These are phyloP conservation scores for Boletus rex-veris DNA, from an alignment of 768 basidiomycete genomes.

Conservation along the genomic window DNA sequence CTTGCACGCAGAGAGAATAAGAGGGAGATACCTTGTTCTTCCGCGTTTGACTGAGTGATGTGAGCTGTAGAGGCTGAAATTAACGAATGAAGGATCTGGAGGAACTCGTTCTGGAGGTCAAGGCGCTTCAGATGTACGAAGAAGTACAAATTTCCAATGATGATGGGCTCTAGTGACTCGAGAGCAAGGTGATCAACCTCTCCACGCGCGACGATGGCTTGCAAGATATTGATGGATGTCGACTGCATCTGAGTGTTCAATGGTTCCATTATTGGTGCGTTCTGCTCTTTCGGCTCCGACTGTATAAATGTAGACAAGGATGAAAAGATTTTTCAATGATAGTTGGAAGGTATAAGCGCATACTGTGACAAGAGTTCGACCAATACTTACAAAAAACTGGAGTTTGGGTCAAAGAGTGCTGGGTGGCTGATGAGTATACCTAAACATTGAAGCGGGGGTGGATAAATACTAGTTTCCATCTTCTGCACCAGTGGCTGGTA, in stretches of 20 bases:
- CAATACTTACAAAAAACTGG: too few species aligned
- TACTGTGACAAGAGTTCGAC: too few species aligned
- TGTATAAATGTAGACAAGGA: too few species aligned
- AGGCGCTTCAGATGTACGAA: slow-evolving; percentile 66
- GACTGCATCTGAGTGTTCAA: slow-evolving; percentile 69
- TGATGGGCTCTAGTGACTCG: slow-evolving; percentile 62
- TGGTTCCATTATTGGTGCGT: slow-evolving; percentile 51
- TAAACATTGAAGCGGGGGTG: too few species aligned
- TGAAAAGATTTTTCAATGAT: too few species aligned
- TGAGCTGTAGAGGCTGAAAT: slow-evolving; percentile 59
- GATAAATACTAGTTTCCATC: too few species aligned
- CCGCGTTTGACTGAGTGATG: slow-evolving; percentile 26
- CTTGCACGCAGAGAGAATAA: slow-evolving; percentile 89
- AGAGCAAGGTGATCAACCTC: slow-evolving; percentile 63
- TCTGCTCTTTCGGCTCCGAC: too few species aligned
- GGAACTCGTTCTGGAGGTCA: slow-evolving; percentile 88
- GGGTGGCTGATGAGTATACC: too few species aligned
- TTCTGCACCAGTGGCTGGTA: too few species aligned
- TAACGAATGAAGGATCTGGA: slow-evolving; percentile 86
- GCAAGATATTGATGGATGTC: slow-evolving; percentile 74
- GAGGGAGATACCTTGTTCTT: slow-evolving; percentile 51
- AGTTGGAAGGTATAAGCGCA: too few species aligned
- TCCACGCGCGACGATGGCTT: slow-evolving; percentile 76
- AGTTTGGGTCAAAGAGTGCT: too few species aligned
- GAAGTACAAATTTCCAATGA: slow-evolving; percentile 73